These are phyloP conservation scores for Aspergillus vadensis DNA, from an alignment of 2,329 filamentous ascomycete genomes.

Conservation along the genomic window DNA sequence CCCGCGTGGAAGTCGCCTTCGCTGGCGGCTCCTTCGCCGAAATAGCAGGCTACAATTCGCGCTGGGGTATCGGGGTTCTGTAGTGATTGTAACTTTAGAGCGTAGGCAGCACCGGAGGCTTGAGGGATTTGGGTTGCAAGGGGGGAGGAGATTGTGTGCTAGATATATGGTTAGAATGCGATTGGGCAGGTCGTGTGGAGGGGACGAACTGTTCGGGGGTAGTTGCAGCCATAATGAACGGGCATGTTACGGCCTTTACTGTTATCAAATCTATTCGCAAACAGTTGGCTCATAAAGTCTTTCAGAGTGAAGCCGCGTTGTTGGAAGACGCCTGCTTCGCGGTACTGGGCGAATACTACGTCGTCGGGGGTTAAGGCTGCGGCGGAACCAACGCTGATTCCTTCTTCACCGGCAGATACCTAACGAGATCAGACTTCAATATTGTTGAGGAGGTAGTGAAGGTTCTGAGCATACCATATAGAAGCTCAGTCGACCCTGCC, in stretches of 20 bases:
- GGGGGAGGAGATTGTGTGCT: conserved; percentile 85
- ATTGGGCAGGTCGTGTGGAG: background rate
- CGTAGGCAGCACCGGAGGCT: conserved; percentile 83
- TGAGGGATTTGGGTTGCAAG: conserved; percentile 89
- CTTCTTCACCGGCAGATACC: conserved; percentile 87
- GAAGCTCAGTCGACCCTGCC: conserved; percentile 90
- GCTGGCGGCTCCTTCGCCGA: conserved; percentile 85
- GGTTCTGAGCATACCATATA: conserved; percentile 73
- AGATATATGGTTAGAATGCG: conserved; percentile 53
- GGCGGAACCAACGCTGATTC: conserved; percentile 85
- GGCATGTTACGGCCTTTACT: conserved; percentile 94
- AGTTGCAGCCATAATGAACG: conserved; percentile 86
- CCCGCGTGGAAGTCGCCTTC: conserved; percentile 93
- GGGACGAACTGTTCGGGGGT: conserved; percentile 74
- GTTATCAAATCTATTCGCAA: conserved; percentile 78
- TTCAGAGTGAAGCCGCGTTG: conserved; percentile 83
- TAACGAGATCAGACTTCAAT: conserved; percentile 25
- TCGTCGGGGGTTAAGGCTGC: conserved; percentile 81
- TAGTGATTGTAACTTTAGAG: conserved; percentile 76
- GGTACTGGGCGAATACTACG: conserved; percentile 91
- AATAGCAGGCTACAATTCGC: conserved; percentile 78
- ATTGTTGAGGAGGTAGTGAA: background rate
- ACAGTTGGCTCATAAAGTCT: conserved; percentile 94
- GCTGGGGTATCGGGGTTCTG: conserved; percentile 69
- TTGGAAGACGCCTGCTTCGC: conserved; percentile 87